Percentiles rank a stretch among this genome's conserved stretches.
Conservation (phyloP, 2,329 filamentous ascomycete genomes). For the Anisogramma anomala region DNA sequence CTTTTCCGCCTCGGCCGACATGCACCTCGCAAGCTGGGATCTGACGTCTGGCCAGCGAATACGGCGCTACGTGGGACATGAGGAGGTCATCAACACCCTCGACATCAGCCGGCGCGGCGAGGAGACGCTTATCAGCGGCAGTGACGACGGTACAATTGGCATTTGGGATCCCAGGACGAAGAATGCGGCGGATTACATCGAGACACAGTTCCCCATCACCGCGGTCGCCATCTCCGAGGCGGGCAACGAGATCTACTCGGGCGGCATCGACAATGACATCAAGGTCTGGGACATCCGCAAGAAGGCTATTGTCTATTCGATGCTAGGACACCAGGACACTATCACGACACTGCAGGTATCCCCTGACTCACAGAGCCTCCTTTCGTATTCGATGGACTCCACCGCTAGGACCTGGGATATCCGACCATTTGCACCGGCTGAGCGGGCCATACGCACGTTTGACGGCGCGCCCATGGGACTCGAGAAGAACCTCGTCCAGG, state of each 20-base stretch:
- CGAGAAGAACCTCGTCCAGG: slow-evolving; percentile 83
- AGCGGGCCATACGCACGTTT: slow-evolving; percentile 75
- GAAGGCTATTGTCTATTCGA: slow-evolving; percentile 74
- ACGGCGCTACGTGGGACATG: slow-evolving; percentile 82
- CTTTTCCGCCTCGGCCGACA: slow-evolving; percentile 89
- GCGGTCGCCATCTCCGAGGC: slow-evolving; percentile 85
- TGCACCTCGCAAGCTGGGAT: slow-evolving; percentile 90
- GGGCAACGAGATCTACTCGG: slow-evolving; percentile 88
- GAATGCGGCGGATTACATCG: slow-evolving; percentile 73
- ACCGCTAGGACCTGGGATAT: slow-evolving; percentile 95
- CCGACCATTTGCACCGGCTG: slow-evolving; percentile 79
- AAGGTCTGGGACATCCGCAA: slow-evolving; percentile 95
- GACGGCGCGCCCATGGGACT: slow-evolving; percentile 81
- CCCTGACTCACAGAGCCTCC: slow-evolving; percentile 77
- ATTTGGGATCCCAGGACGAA: slow-evolving; percentile 95
- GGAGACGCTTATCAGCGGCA: slow-evolving; percentile 80
- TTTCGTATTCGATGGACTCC: slow-evolving; percentile 89
- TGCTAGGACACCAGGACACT: slow-evolving; percentile 84
- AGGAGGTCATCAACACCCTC: slow-evolving; percentile 88
- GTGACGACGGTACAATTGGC: slow-evolving; percentile 86
- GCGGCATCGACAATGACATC: slow-evolving; percentile 94
- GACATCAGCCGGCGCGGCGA: slow-evolving; percentile 84
- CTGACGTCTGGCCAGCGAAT: slow-evolving; percentile 84
- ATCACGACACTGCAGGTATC: slow-evolving; percentile 85
- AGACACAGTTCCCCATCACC: slow-evolving; percentile 86